Evolutionary conservation across 306 rosid genomes (phyloP), one percentile per base, ranked within the genome.

Genomic region (barrel medic (Medicago truncatula)): DNA sequence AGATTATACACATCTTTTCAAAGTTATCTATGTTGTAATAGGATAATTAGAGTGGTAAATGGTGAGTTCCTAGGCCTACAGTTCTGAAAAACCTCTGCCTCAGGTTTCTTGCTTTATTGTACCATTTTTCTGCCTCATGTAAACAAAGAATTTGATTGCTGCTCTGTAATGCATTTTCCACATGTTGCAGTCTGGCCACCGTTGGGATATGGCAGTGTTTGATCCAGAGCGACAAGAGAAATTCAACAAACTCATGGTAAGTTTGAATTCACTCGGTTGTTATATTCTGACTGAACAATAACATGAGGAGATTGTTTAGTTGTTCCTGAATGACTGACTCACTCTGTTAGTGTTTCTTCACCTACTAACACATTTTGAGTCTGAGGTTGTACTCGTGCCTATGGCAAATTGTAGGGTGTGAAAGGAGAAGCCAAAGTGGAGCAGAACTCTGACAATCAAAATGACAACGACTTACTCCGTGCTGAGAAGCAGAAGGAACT

Each of bases 341-440:
- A 64, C 71, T 79, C 75, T 71, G 15, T 83, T 73, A 59, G 74
- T 75, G 70, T 89, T 89, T 80, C 59, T 81, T 81, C 96, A 34
- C 88, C 65, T 86, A 96, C 98, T 96, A 85, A 96, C 99, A 89
- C 97, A 73, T 76, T 92, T 96, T 92, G 97, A 95, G 93, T 95
- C 98, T 96, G 93, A 92, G 96, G 88, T 90, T 90, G 96, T 92
- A 82, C 89, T 89, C 89, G 86, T 96, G 97, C 97, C 97, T 89
- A 89, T 95, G 98, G 96, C 97, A 86, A 95, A 85, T 92, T 95
- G 97, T 84, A 95, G 99, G 99, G 99, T 81, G 88, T 92, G 85
- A 95, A 87, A 80, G 97, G 96, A 59, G 97, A 92, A 6, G 49
- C 62, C 76, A 90, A 88, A 79, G 82, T 31, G 79, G 98, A 94